Evolutionary conservation across 192 early-diverging fungal species (phyloP), one percentile per base, ranked within the genome.

Genomic region (Allomyces macrogynus): DNA sequence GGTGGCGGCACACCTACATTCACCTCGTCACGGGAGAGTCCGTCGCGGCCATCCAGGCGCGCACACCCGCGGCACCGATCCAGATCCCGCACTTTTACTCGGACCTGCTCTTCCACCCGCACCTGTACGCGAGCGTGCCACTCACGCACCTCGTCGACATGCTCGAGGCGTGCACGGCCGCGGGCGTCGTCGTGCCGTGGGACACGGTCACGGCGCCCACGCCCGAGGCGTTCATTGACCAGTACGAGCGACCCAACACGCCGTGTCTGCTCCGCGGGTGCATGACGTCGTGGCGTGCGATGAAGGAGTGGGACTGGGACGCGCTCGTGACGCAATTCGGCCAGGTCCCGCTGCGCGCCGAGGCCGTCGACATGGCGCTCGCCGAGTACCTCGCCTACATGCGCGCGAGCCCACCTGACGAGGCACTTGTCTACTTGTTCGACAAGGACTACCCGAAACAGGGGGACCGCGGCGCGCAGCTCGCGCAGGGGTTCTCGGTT

Each of bases 381-480:
- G 62, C 61, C 16, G 71, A 82, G 18, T 88, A 88, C 62, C 69
- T 74, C 61, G 54, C 65, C 9, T 88, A 86, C 65, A 68, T 76
- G 23, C 22, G 61, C 24, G 69, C 69, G 8, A 60, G 57, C 24
- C 72, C 70, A 5, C 71, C 73, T 62, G 81, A 84, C 43, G 84
- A 84, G 71, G 72, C 80, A 26, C 86, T 84, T 5, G 61, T 86
- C 18, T 86, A 86, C 63, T 67, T 87, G 66, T 86, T 86, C 73
- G 86, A 87, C 72, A 84, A 85, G 67, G 71, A 75, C 24, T 83
- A 80, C 69, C 49, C 49, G 49, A 14, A n/a, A 3, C 49, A 57
- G 49, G 74, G 72, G 24, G 71, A 74, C 10, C 62, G 68, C 11
- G 75, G 76, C 57, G 64, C 79, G 5, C 73, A 67, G 18, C 73